phyloP scores from a whole-genome alignment of 306 rosid genomes.

The Gastrolobium bilobum region DNA sequence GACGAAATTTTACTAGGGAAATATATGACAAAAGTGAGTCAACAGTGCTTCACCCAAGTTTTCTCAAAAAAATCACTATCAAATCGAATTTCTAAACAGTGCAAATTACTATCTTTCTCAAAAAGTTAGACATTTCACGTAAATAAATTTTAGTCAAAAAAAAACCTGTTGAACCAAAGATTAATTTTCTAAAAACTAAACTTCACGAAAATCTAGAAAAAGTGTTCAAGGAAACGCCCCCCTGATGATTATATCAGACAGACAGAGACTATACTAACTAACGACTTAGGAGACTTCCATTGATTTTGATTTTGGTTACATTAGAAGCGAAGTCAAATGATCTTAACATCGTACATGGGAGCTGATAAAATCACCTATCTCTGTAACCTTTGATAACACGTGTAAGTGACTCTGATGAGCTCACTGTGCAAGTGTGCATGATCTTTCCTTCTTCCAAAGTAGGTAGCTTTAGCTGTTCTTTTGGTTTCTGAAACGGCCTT shows the following conservation, averaged over 20 bases:
- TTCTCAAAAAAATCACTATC: no score
- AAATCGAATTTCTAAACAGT: no score
- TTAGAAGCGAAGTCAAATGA: conserved; percentile 46
- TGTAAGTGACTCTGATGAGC: conserved; percentile 30
- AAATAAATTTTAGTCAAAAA: no score
- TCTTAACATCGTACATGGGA: neutral
- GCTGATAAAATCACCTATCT: conserved; percentile 23
- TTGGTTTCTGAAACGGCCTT: conserved; percentile 33
- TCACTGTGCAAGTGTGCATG: conserved; percentile 35
- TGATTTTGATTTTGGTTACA: conserved; percentile 36
- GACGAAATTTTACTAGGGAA: no score
- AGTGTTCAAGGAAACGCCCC: no score
- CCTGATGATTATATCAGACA: neutral
- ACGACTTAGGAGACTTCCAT: neutral
- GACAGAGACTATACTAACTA: neutral
- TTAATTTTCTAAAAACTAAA: no score
- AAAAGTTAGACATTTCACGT: no score
- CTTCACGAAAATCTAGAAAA: no score
- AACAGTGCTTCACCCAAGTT: no score
- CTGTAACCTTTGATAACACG: conserved; percentile 15
- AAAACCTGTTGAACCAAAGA: no score
- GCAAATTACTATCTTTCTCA: no score
- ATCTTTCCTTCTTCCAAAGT: conserved; percentile 35
- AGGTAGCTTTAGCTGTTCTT: conserved; percentile 5
- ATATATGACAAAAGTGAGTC: no score